Conservation (phyloP, 305 asterid genomes). For the Stenogyne calaminthoides region DNA sequence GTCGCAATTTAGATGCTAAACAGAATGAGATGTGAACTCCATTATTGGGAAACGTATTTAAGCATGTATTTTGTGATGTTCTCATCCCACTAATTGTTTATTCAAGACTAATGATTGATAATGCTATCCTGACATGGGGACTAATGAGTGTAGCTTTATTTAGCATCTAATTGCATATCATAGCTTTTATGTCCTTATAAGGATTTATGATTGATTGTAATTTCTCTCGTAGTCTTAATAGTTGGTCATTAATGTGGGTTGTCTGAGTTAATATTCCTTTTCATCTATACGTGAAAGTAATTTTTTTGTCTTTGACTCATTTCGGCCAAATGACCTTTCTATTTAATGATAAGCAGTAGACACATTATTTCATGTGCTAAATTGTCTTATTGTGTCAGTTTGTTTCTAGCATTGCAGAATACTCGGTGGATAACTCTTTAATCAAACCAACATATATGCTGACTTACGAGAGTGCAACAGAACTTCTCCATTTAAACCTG, state of each 20-base stretch:
- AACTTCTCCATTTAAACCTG: slow-evolving; percentile 89
- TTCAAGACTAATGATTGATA: neutral
- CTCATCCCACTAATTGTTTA: neutral
- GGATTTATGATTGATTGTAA: neutral
- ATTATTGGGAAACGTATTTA: neutral
- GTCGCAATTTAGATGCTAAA: slow-evolving; percentile 11
- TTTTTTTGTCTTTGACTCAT: neutral
- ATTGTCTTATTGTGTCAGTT: slow-evolving; percentile 33
- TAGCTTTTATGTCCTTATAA: neutral
- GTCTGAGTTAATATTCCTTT: neutral
- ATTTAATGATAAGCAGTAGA: neutral
- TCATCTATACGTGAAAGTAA: neutral
- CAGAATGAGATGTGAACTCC: neutral
- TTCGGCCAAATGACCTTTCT: slow-evolving; percentile 12
- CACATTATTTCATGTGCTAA: slow-evolving; percentile 14
- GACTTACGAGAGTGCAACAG: slow-evolving; percentile 94
- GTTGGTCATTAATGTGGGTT: slow-evolving; percentile 14
- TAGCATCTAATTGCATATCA: neutral
- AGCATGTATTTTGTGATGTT: neutral
- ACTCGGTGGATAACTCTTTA: slow-evolving; percentile 78
- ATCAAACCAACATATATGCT: slow-evolving; percentile 96
- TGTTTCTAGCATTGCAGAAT: slow-evolving; percentile 82
- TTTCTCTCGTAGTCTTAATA: neutral
- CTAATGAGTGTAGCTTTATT: neutral
- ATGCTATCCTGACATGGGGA: neutral